A percentile compares a stretch with the other conserved stretches of the same genome.
Conservation (phyloP, 441 rosid species). For the Bruguiera hainesii region DNA sequence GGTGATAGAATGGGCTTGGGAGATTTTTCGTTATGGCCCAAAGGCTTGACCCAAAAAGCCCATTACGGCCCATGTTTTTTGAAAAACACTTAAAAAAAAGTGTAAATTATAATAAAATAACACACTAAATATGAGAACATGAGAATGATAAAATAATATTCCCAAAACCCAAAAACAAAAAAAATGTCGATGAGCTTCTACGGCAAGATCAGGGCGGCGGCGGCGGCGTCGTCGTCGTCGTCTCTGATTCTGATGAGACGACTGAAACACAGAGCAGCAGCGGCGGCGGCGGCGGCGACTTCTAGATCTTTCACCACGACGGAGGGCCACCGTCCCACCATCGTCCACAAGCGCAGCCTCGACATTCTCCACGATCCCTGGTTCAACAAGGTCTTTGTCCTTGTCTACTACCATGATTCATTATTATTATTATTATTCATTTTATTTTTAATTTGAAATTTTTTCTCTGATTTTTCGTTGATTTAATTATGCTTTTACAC, state of each 20-base stretch:
- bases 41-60: too few relatives aligned
- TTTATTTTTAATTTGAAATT: not conserved
- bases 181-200: too few relatives aligned
- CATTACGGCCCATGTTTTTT: too few relatives aligned
- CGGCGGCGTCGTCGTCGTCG: conserved; percentile 21
- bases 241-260: conserved; percentile 48
- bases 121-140: too few relatives aligned
- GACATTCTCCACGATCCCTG: conserved; percentile 98
- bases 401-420: not conserved
- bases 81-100: too few relatives aligned
- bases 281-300: conserved; percentile 14
- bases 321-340: conserved; percentile 93
- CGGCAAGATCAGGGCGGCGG: conserved; percentile 40
- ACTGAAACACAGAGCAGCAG: conserved; percentile 34
- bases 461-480: not conserved
- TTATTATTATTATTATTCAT: too few relatives aligned
- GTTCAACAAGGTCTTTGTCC: conserved; percentile 75
- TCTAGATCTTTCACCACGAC: conserved; percentile 67
- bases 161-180: too few relatives aligned
- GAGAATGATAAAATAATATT: too few relatives aligned
- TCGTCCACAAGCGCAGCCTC: conserved; percentile 93
- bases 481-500: conserved; percentile 1
- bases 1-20: too few relatives aligned
- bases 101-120: too few relatives aligned
- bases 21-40: too few relatives aligned